Base-by-base conservation (phyloP, 306 rosid genomes). In the Cicer cuneatum region DNA sequence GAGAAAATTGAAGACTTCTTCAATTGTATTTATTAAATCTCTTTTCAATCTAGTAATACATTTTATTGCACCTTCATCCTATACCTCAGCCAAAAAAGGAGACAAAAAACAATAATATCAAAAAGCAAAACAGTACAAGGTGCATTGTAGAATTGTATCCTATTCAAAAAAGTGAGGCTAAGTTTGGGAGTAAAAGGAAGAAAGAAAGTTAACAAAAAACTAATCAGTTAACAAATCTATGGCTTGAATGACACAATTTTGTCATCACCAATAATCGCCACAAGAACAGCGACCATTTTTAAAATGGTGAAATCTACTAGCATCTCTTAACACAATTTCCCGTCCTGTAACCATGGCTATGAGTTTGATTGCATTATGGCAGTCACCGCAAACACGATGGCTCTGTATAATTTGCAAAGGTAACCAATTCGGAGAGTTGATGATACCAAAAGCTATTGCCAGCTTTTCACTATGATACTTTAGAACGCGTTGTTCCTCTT, bases 221-320 rank as follows among this genome's bases (percentile, higher is more conserved):
- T 77, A 47, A 56, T 60, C 47, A 48, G 14, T 39, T 8, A 41
- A 61, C 65, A 29, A 11, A 11, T 52, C 59, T 38, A 4, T 7
- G 76, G 49, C 51, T 8, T 45, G 68, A 72, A 77, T 59, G 51
- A 57, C 29, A 60, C n/a, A 60, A 35, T 18, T 62, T 29, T 71
- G 19, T 38, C 80, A 75, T 89, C 85, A 93, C 97, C 98, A 89
- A 80, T 93, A 93, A 77, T 87, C 86, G 18, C 97, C 93, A 82
- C 98, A 93, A 69, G 96, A 93, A 75, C 98, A 91, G 43, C n/a
- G 74, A 64, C 97, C 98, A 64, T 89, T 77, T 82, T 74, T 86
- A 86, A 91, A 91, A 86, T 86, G 96, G 84, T 93, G 98, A 74
- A 93, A 90, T 81, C 97, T 85, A 76, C 96, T 84, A 64, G 89